Evolutionary conservation across 225 moss, liverwort and hornwort species (phyloP).

Genomic region (Pseudisothecium myosuroides): DNA sequence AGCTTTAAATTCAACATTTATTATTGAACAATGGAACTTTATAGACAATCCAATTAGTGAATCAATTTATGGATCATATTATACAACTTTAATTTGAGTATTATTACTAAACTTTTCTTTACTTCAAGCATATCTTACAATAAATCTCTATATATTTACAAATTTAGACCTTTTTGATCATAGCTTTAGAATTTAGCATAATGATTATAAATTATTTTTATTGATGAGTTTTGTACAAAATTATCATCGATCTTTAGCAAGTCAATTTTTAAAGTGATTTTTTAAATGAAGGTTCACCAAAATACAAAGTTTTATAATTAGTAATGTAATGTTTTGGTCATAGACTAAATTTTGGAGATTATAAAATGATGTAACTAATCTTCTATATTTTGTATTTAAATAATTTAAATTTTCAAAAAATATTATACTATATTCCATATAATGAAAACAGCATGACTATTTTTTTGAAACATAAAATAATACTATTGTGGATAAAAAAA

Average conservation of each 20-base stretch:
- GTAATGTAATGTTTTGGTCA: too few species aligned
- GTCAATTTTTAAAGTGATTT: neutral
- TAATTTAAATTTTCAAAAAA: neutral
- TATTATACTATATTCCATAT: too few species aligned
- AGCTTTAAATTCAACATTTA: too few species aligned
- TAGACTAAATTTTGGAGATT: neutral
- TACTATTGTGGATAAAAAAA: neutral
- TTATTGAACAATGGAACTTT: neutral
- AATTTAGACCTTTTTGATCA: neutral
- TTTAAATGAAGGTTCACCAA: neutral
- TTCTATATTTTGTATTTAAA: neutral
- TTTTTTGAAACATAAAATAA: neutral
- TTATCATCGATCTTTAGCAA: too few species aligned
- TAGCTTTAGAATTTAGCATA: neutral
- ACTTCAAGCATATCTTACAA: neutral
- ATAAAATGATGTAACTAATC: rapidly evolving
- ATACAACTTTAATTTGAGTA: neutral
- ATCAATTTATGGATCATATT: neutral
- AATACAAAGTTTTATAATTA: neutral
- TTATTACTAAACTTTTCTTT: neutral
- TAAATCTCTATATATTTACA: neutral
- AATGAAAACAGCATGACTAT: neutral
- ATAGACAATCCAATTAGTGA: neutral
- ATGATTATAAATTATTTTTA: neutral
- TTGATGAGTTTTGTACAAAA: neutral